phyloP scores from a whole-genome alignment of 208 protist species.

The Crithidia sp. region DNA sequence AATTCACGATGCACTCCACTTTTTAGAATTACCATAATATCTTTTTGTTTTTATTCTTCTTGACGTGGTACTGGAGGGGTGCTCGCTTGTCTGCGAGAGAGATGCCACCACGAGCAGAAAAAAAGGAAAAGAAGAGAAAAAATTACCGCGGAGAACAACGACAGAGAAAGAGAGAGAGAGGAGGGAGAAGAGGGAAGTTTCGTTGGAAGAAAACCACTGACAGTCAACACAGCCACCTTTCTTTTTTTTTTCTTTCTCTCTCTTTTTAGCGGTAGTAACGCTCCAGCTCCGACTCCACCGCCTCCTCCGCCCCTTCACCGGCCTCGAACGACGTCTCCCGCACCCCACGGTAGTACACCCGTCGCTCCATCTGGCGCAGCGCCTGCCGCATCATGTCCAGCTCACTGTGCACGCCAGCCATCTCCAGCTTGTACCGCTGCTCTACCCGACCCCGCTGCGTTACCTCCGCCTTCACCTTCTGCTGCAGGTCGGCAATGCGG shows the following conservation, averaged over 20 bases:
- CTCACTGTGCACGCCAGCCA: slow-evolving; percentile 75
- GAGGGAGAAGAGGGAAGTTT: slow-evolving; percentile 24
- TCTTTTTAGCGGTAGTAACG: slow-evolving; percentile 32
- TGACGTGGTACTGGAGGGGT: too few species aligned
- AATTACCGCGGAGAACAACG: not conserved
- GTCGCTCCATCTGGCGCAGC: slow-evolving; percentile 77
- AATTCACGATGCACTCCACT: not conserved
- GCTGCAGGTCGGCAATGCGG: slow-evolving; percentile 22
- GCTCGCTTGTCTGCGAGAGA: too few species aligned
- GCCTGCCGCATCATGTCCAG: slow-evolving; percentile 79
- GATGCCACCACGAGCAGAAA: too few species aligned
- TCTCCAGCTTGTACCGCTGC: slow-evolving; percentile 65
- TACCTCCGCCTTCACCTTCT: slow-evolving; percentile 32
- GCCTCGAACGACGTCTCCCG: slow-evolving; percentile 1
- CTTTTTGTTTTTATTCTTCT: not conserved
- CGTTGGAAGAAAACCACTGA: slow-evolving; percentile 13
- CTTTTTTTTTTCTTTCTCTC: slow-evolving; percentile 1
- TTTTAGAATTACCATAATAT: not conserved
- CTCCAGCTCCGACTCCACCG: slow-evolving; percentile 29
- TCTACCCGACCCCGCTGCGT: slow-evolving; percentile 36
- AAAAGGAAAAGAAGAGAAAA: slow-evolving; percentile 5
- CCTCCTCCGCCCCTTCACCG: slow-evolving; percentile 16
- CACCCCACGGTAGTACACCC: slow-evolving; percentile 60
- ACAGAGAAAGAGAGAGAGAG: slow-evolving; percentile 16
- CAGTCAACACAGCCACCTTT: not conserved